Conservation (phyloP, 805 yeast genomes). For the Ogataea thermomethanolica region DNA sequence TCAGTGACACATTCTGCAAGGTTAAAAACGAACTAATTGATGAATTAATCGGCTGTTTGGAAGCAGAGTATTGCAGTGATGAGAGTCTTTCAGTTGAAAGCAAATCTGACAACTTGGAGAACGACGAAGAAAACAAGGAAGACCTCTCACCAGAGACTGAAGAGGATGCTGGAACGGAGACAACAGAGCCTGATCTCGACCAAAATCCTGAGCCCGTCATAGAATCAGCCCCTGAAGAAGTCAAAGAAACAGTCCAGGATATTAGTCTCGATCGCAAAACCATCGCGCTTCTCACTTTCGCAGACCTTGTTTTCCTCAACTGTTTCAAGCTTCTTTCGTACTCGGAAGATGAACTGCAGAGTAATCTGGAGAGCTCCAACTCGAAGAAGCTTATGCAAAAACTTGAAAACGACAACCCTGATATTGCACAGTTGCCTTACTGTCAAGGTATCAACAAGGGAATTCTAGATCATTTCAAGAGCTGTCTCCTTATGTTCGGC, state of each 20-base stretch:
- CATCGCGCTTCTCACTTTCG: slow-evolving; percentile 14
- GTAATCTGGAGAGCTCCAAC: neutral
- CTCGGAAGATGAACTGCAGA: slow-evolving; percentile 8
- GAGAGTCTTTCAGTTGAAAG: neutral
- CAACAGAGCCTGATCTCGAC: neutral
- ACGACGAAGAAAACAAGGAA: neutral
- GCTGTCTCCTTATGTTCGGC: slow-evolving; percentile 20
- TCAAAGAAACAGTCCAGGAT: too few species aligned
- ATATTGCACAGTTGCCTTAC: slow-evolving; percentile 9
- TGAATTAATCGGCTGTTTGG: slow-evolving; percentile 9
- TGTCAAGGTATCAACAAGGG: slow-evolving; percentile 7
- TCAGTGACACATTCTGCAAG: slow-evolving; percentile 16
- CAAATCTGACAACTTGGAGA: neutral
- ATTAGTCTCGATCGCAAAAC: neutral
- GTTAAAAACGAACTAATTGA: slow-evolving; percentile 16
- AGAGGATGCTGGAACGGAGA: neutral
- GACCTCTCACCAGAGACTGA: neutral
- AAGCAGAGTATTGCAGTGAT: neutral
- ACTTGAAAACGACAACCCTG: slow-evolving; percentile 6
- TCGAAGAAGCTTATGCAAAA: neutral
- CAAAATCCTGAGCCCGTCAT: neutral
- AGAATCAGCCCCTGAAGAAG: too few species aligned
- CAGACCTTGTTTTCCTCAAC: slow-evolving; percentile 18
- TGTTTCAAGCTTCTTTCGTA: slow-evolving; percentile 14
- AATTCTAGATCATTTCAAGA: slow-evolving; percentile 20